Evolutionary conservation across 2,329 filamentous ascomycete species (phyloP).

Genomic region (Aspergillus fischeri): DNA sequence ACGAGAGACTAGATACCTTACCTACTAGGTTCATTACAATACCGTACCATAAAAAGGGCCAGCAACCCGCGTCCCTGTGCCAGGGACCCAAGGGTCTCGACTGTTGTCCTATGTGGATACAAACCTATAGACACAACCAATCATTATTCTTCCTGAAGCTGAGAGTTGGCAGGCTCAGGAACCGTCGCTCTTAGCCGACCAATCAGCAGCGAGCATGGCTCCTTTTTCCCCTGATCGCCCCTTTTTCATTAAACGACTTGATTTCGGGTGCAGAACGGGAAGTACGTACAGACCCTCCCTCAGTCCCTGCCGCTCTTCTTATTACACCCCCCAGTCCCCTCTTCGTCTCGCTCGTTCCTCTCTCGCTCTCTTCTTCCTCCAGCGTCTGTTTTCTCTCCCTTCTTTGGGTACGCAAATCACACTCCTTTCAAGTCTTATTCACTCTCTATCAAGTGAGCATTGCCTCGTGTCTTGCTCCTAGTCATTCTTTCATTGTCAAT

Average conservation of each 20-base stretch:
- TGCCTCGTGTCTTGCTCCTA: conserved; percentile 6
- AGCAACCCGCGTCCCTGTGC: conserved; percentile 3
- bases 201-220: conserved; percentile 4
- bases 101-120: conserved; percentile 3
- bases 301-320: conserved; percentile 1
- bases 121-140: conserved; percentile 5
- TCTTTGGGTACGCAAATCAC: conserved; percentile 8
- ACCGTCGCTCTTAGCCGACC: conserved; percentile 6
- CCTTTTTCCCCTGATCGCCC: conserved; percentile 16
- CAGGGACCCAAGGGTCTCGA: conserved; percentile 12
- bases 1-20: too few relatives aligned
- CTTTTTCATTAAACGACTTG: conserved; percentile 9
- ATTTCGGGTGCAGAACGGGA: conserved; percentile 1
- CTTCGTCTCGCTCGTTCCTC: conserved; percentile 1
- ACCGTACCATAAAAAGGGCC: conserved; percentile 6
- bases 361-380: conserved; percentile 3
- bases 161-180: conserved; percentile 11
- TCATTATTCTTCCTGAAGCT: not conserved
- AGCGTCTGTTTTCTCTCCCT: conserved; percentile 2
- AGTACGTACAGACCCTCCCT: not conserved
- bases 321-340: conserved; percentile 6
- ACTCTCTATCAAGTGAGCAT: conserved; percentile 6
- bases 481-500: conserved; percentile 13
- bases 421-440: conserved; percentile 13
- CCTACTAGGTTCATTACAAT: not conserved